Conservation (phyloP, 2,329 filamentous ascomycete genomes). For the Calonectria leucothoes region DNA sequence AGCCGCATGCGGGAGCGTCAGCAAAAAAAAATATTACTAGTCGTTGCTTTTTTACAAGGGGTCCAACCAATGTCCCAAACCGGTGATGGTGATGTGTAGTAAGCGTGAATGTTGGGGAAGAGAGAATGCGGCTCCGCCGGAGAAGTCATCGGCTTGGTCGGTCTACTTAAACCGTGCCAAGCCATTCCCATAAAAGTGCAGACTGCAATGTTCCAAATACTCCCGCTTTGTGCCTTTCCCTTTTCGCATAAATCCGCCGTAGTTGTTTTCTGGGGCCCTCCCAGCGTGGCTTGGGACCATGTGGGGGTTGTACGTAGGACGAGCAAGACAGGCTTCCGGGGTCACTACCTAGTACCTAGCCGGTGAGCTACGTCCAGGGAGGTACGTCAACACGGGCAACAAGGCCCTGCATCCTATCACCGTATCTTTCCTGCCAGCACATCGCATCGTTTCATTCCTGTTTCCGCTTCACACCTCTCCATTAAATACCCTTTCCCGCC, state of each 20-base stretch:
- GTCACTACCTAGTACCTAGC: not conserved
- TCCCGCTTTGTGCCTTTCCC: not conserved
- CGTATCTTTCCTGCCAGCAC: constrained; percentile 28
- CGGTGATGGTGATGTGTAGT: constrained; percentile 3
- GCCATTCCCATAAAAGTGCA: not conserved
- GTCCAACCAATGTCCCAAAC: not conserved
- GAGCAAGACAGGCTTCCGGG: constrained; percentile 8
- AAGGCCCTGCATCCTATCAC: constrained; percentile 29
- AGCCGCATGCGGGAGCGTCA: constrained; percentile 38
- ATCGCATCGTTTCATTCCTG: constrained; percentile 34
- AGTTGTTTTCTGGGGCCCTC: not conserved
- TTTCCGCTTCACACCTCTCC: constrained; percentile 16
- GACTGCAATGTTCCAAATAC: not conserved
- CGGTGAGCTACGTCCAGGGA: constrained; percentile 5
- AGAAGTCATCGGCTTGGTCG: not conserved
- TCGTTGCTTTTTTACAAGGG: constrained; percentile 34
- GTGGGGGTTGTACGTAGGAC: constrained; percentile 16
- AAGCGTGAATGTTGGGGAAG: not conserved
- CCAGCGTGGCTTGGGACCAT: constrained; percentile 10
- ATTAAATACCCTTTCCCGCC: constrained; percentile 32
- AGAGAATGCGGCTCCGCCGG: not conserved
- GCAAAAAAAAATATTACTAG: constrained; percentile 41
- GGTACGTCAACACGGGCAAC: constrained; percentile 30
- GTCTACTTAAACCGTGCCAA: not conserved
- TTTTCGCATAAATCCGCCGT: not conserved